Evolutionary conservation across 164 flowering plant genomes (phyloP), one percentile per base, ranked within the genome.

Genomic region (Kingdonia uniflora): DNA sequence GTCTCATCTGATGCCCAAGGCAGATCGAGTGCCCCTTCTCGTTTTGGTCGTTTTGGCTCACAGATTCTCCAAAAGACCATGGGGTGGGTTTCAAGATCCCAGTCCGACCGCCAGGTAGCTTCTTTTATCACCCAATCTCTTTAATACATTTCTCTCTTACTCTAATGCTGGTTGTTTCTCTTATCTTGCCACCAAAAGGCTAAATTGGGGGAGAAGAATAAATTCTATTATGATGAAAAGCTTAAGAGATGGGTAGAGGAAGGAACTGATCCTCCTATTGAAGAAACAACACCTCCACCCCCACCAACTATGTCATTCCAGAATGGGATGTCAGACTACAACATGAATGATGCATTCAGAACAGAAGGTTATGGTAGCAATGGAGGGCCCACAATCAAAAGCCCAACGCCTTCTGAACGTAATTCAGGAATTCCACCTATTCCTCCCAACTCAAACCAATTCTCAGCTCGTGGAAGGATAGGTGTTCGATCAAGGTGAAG

Each of bases 181-280:
- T n/a, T 60, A 19, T 53, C 51, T 42, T 37, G 10, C 51, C 55
- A 26, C 40, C 42, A 17, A 33, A 52, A 94, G 99, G 99, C 99
- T 33, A 94, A 94, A 64, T 57, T 94, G 74, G 99, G 99, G 43
- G 97, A 86, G 14, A 57, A 38, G 55, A 94, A 88, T 52, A 86
- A 83, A 54, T 94, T 94, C 52, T 94, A 94, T 60, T 94, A 86
- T 67, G 95, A 89, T 63, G 97, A 86, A 39, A 94, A 94, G 55
- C 95, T 81, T 19, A 89, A 85, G 77, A 71, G 87, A 79, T 94
- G 99, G 99, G 90, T 94, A 13, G 99, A 94, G 73, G 89, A 81
- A 71, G 99, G 99, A 41, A 76, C 71, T 56, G 96, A 76, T 52
- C 79, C 76, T 51, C 90, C 87, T n/a, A 81, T 90, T 52, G 90